Conservation (phyloP, 78 protist genomes). For the Dictyostelium intermedium region DNA sequence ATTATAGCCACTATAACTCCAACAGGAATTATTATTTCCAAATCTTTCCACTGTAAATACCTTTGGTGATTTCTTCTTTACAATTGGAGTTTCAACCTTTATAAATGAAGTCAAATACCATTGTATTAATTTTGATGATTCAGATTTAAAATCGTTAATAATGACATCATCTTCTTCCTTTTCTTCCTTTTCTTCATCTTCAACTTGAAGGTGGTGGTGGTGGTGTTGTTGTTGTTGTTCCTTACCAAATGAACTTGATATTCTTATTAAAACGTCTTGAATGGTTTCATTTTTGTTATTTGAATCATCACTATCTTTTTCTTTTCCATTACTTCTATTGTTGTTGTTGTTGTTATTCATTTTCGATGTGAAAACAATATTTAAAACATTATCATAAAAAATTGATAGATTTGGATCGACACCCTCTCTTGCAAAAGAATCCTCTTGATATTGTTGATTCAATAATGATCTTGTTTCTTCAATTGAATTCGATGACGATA, state of each 20-base stretch:
- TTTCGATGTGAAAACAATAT: not conserved
- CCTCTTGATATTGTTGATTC: not conserved
- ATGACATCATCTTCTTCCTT: not conserved
- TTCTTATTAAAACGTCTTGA: not conserved
- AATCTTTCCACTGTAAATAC: not conserved
- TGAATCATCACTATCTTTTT: not conserved
- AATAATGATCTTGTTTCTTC: not conserved
- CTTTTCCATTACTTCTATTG: not conserved
- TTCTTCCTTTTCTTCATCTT: no score
- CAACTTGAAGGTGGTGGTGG: no score
- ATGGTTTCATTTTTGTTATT: not conserved
- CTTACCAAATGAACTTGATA: not conserved
- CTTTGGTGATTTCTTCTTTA: not conserved
- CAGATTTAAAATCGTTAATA: not conserved
- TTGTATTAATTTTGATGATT: not conserved
- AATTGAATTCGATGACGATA: not conserved
- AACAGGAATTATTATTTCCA: not conserved
- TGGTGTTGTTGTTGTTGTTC: not conserved
- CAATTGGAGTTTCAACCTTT: not conserved
- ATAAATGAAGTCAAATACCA: slow-evolving; percentile 3
- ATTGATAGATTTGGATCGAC: not conserved
- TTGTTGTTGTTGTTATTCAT: not conserved
- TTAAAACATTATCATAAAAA: slow-evolving; percentile 23
- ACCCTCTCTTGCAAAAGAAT: slow-evolving; percentile 12
- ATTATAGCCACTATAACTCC: slow-evolving; percentile 30